phyloP scores from a whole-genome alignment of 176 grass and related monocot species.

The Thinopyrum elongatum region DNA sequence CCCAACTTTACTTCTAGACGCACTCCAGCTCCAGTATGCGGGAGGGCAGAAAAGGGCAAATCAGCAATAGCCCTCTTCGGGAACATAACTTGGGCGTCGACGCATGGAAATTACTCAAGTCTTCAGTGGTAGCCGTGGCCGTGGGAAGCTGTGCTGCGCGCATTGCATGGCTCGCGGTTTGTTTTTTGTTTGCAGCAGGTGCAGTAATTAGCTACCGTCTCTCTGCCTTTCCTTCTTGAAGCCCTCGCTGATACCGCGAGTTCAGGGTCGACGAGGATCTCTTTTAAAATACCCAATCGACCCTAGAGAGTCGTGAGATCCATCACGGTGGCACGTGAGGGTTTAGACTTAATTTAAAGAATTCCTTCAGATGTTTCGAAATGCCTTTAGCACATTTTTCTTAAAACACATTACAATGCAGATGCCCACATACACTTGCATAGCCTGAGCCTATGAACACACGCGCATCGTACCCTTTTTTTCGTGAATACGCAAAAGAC shows the following conservation, averaged over 20 bases:
- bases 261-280: constrained; percentile 10
- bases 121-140: neutral
- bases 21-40: too few relatives aligned
- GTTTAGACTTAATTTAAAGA: neutral
- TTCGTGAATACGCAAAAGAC: too few relatives aligned
- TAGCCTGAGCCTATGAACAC: too few relatives aligned
- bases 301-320: neutral
- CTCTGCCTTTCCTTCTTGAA: neutral
- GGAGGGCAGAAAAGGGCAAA: neutral
- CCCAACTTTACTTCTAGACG: too few relatives aligned
- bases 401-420: too few relatives aligned
- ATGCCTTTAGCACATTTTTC: too few relatives aligned
- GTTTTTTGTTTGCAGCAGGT: neutral
- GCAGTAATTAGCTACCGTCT: neutral
- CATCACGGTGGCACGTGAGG: neutral
- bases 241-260: neutral
- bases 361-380: neutral
- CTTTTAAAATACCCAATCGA: neutral
- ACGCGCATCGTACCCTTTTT: too few relatives aligned
- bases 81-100: neutral
- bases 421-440: too few relatives aligned
- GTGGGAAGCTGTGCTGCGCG: neutral
- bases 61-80: neutral
- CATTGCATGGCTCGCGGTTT: neutral
- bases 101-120: neutral